phyloP scores from a whole-genome alignment of 192 early-diverging fungal genomes.

The Coemansia sp. region DNA sequence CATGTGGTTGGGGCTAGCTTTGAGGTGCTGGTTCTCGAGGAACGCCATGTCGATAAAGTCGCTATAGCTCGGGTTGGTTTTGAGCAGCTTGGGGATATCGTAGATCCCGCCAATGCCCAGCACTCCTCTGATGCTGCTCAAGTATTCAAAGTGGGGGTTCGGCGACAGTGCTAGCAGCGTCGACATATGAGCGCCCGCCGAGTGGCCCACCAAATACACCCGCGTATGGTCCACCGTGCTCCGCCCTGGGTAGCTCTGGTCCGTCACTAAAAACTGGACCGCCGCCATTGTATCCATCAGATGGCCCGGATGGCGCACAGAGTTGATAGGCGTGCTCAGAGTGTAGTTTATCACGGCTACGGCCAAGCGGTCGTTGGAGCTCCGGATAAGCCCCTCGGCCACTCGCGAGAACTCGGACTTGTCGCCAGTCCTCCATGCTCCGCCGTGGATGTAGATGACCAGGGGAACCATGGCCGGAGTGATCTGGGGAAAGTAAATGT shows the following conservation, averaged over 20 bases:
- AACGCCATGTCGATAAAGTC: constrained; percentile 76
- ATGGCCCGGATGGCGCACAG: constrained; percentile 63
- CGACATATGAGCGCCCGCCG: constrained; percentile 71
- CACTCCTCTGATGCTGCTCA: constrained; percentile 51
- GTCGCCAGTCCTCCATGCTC: constrained; percentile 79
- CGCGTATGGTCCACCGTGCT: constrained; percentile 16
- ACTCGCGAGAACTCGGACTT: constrained; percentile 55
- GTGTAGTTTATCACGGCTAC: constrained; percentile 75
- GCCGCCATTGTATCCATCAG: constrained; percentile 58
- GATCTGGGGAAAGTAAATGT: constrained; percentile 55
- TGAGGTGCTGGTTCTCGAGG: constrained; percentile 7
- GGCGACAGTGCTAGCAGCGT: constrained; percentile 56
- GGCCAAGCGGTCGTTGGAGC: constrained; percentile 26
- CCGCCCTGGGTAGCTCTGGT: constrained; percentile 13
- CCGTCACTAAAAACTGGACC: constrained; percentile 44
- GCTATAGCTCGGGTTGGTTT: constrained; percentile 58
- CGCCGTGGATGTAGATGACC: constrained; percentile 75
- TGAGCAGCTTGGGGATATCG: constrained; percentile 61
- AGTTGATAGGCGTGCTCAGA: constrained; percentile 31
- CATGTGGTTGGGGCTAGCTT: constrained; percentile 13
- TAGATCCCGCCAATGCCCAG: constrained; percentile 83
- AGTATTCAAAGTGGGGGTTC: constrained; percentile 6
- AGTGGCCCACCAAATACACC: constrained; percentile 66
- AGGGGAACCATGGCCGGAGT: constrained; percentile 33
- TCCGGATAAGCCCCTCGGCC: constrained; percentile 44